Conservation (phyloP, 78 protist genomes). For the Dictyostelium purpureum region DNA sequence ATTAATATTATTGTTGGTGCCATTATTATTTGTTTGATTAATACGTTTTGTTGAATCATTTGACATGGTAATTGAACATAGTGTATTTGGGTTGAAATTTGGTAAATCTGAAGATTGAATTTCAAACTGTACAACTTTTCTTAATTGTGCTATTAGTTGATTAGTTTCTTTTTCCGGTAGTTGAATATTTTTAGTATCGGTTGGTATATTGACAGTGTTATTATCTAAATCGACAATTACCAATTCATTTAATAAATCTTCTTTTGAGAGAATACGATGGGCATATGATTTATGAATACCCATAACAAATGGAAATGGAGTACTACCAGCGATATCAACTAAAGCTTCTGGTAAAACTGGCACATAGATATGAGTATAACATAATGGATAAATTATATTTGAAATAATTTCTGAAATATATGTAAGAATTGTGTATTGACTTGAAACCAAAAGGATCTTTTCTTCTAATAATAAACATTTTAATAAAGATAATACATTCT, state of each 20-base stretch:
- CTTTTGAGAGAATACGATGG: slow-evolving; percentile 30
- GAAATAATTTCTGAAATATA: slow-evolving; percentile 41
- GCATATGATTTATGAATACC: slow-evolving; percentile 58
- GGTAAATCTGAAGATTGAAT: slow-evolving; percentile 43
- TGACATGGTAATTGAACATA: slow-evolving; percentile 1
- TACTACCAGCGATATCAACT: slow-evolving; percentile 46
- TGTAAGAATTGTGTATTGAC: slow-evolving; percentile 59
- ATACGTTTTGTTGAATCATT: neutral
- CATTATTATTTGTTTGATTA: neutral
- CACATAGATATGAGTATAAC: slow-evolving; percentile 78
- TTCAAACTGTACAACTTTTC: slow-evolving; percentile 52
- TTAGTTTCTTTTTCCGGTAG: slow-evolving; percentile 47
- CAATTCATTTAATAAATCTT: slow-evolving; percentile 33
- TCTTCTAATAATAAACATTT: slow-evolving; percentile 60
- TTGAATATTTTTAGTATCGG: neutral
- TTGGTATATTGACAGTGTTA: slow-evolving; percentile 41
- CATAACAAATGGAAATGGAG: slow-evolving; percentile 81
- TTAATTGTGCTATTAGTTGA: slow-evolving; percentile 16
- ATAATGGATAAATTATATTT: slow-evolving; percentile 21
- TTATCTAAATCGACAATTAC: slow-evolving; percentile 61
- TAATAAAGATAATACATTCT: slow-evolving; percentile 28
- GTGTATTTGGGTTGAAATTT: slow-evolving; percentile 38
- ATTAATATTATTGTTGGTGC: neutral
- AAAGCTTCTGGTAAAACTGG: slow-evolving; percentile 76
- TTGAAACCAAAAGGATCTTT: slow-evolving; percentile 39